Base-by-base conservation (phyloP, 306 rosid genomes). In the Inga oerstediana region DNA sequence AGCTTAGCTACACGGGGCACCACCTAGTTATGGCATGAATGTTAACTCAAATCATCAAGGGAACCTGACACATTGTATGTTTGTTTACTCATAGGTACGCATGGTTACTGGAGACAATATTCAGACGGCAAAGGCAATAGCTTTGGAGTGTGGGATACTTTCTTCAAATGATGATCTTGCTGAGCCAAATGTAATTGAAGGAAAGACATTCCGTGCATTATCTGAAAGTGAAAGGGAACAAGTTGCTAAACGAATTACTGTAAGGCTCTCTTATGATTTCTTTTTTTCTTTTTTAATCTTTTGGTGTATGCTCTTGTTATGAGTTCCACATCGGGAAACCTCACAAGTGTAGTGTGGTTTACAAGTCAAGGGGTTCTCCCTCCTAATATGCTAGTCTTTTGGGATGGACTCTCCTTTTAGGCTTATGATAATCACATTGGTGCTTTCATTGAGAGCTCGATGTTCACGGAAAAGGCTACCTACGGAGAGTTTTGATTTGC, bases 41-140 rank as follows among this genome's bases (percentile, higher is more conserved):
- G 70, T 74, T 74, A 74, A 49, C 37, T 37, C 54, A 41, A 85
- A 81, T 83, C 83, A 78, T 74, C 27, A 43, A 70, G 73, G 70
- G 68, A 70, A 82, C 84, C 81, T 61, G 85, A 79, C 81, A 76
- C 39, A 58, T 82, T 56, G 16, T 62, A 39, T 77, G 24, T 80
- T 72, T 82, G 35, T 70, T 20, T 73, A 76, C 68, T 83, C 84
- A 46, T 85, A 96, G 99, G 99, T 96, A 45, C 93, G 99, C 81
- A 96, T 96, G 99, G 98, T 96, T 81, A 96, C 99, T 0, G 99
- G 98, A 65, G 99, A 96, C 87, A 96, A 96, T 86, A 88, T 96
- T 80, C 98, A 92, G 80, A 96, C 98, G 41, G 99, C 98, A 52
- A 96, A 90, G 89, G 99, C 99, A 80, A 96, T 93, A 45, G 97